phyloP scores from a whole-genome alignment of 306 rosid genomes.

The Lathyrus oleraceus region DNA sequence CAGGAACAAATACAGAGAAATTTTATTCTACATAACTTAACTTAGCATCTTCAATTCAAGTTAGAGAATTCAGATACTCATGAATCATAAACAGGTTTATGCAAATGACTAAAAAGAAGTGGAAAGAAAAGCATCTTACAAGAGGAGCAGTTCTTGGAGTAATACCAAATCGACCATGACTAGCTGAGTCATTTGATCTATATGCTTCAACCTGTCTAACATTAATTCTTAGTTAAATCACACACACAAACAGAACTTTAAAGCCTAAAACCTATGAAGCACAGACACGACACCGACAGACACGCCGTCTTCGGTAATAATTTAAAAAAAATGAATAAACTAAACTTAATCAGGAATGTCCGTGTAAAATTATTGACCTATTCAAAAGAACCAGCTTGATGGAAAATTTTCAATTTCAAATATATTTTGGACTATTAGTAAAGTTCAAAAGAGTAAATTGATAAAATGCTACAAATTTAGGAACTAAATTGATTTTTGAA shows the following conservation, averaged over 20 bases:
- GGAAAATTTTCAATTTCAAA: neutral
- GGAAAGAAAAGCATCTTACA: conserved; percentile 50
- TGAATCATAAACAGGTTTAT: neutral
- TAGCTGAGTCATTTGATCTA: conserved; percentile 80
- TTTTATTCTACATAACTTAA: neutral
- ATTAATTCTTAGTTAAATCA: conserved; percentile 24
- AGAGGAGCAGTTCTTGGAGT: conserved; percentile 90
- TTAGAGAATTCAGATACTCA: neutral
- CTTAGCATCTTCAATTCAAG: conserved; percentile 7
- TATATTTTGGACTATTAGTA: neutral
- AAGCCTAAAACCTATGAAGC: neutral
- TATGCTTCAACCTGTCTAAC: conserved; percentile 82
- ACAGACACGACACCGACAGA: too few species aligned
- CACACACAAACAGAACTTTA: neutral
- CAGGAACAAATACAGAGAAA: conserved; percentile 10
- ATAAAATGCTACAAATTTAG: neutral
- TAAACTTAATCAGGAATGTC: too few species aligned
- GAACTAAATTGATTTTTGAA: neutral
- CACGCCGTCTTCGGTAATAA: too few species aligned
- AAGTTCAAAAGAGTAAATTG: neutral
- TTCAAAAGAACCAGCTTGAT: neutral
- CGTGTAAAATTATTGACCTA: neutral
- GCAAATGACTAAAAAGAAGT: neutral
- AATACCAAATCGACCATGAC: conserved; percentile 87
- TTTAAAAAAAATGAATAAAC: too few species aligned